Evolutionary conservation across 441 rosid genomes (phyloP).

Genomic region (Eruca vesicaria): DNA sequence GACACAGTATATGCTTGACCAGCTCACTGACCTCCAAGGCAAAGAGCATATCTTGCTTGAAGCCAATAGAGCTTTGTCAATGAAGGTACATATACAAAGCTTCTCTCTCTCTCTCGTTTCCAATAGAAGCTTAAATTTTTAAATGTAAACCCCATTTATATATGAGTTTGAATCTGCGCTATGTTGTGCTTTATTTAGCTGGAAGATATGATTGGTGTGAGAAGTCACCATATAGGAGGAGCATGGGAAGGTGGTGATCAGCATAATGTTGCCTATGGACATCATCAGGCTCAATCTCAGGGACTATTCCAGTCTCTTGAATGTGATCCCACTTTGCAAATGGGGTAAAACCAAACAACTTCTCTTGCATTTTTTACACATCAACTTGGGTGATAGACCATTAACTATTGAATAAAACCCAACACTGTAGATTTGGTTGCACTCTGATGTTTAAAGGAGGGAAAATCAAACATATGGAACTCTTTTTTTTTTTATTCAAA

Average conservation of each 20-base stretch:
- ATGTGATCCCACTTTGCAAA: slow-evolving; percentile 94
- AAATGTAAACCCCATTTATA: background rate
- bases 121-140: background rate
- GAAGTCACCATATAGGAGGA: slow-evolving; percentile 50
- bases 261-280: slow-evolving; percentile 58
- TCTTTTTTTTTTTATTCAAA: no score
- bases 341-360: slow-evolving; percentile 57
- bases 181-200: slow-evolving; percentile 44
- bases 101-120: background rate
- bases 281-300: slow-evolving; percentile 66
- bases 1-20: slow-evolving; percentile 97
- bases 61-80: slow-evolving; percentile 77
- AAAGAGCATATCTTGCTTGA: slow-evolving; percentile 87
- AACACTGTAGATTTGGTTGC: no score
- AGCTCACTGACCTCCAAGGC: slow-evolving; percentile 85
- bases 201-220: slow-evolving; percentile 59
- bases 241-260: slow-evolving; percentile 75
- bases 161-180: background rate
- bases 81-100: slow-evolving; percentile 55
- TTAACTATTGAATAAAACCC: background rate
- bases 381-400: background rate
- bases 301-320: slow-evolving; percentile 75
- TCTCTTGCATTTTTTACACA: background rate
- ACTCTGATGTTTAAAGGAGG: no score
- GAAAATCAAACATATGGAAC: no score